Percentiles rank a stretch among this genome's conserved stretches.
phyloP scores from a whole-genome alignment of 192 early-diverging fungal species.

The Gonapodya prolifera region DNA sequence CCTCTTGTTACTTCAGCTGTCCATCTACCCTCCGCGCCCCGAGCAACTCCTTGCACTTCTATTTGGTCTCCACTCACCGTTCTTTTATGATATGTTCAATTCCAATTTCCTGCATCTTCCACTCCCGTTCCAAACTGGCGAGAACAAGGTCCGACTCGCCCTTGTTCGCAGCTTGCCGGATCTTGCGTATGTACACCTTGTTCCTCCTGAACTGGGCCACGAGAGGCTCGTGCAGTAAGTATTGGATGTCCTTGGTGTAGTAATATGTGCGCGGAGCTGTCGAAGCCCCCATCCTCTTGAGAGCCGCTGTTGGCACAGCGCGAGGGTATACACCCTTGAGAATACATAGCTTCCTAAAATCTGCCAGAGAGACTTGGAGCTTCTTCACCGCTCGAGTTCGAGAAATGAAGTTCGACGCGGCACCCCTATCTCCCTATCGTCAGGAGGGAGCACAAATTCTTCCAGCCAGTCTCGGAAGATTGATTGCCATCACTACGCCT shows the following conservation, averaged over 20 bases:
- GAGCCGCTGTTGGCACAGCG: constrained; percentile 76
- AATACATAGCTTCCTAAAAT: constrained; percentile 96
- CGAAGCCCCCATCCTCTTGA: constrained; percentile 83
- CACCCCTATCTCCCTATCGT: constrained; percentile 65
- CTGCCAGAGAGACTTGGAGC: constrained; percentile 84
- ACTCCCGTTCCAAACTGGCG: background rate
- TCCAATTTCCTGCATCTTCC: background rate
- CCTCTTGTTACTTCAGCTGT: background rate
- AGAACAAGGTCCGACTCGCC: constrained; percentile 65
- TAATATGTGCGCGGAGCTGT: constrained; percentile 79
- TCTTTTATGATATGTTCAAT: constrained; percentile 92
- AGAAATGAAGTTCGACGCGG: constrained; percentile 79
- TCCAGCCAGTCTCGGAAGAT: no score
- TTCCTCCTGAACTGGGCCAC: constrained; percentile 85
- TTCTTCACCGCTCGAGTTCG: constrained; percentile 83
- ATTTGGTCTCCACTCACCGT: constrained; percentile 43
- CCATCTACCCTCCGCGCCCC: background rate
- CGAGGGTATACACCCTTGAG: constrained; percentile 97
- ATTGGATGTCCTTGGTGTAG: constrained; percentile 93
- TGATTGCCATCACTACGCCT: no score
- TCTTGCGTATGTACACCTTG: constrained; percentile 74
- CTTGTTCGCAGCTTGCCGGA: constrained; percentile 76
- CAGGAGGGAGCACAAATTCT: background rate
- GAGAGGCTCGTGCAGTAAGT: constrained; percentile 85
- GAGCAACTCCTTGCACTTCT: no score